These are phyloP conservation scores for Xenoacremonium recifei DNA, from an alignment of 2,329 filamentous ascomycete genomes.

Conservation along the genomic window DNA sequence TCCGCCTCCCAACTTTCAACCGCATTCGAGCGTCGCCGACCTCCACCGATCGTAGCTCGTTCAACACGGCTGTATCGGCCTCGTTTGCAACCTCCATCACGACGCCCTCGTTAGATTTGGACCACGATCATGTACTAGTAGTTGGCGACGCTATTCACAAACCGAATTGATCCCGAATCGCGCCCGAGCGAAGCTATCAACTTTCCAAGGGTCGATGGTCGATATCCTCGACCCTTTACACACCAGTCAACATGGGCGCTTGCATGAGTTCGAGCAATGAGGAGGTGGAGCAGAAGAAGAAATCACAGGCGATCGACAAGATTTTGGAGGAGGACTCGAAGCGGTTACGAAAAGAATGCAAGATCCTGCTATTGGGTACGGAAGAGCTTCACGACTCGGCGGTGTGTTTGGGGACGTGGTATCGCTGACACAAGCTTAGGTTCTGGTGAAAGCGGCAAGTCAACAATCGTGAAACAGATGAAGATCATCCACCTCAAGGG, in stretches of 20 bases:
- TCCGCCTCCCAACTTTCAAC: constrained; percentile 17
- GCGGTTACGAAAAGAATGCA: constrained; percentile 94
- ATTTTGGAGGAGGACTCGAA: constrained; percentile 92
- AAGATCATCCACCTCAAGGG: constrained; percentile 99
- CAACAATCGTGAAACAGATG: constrained; percentile 99
- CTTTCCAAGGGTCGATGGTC: constrained; percentile 11
- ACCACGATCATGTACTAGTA: constrained; percentile 23
- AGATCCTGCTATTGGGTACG: constrained; percentile 91
- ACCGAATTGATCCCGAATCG: constrained; percentile 6
- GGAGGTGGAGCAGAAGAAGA: constrained; percentile 91
- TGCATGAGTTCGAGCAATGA: constrained; percentile 90
- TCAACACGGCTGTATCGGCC: neutral
- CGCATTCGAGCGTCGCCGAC: constrained; percentile 13
- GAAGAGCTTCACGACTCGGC: constrained; percentile 9
- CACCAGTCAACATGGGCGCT: constrained; percentile 69
- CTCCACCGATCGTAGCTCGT: neutral
- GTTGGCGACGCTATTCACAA: constrained; percentile 16
- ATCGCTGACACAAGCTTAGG: constrained; percentile 52
- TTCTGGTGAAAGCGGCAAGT: constrained; percentile 97
- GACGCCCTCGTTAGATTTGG: neutral
- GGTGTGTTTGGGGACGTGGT: constrained; percentile 1
- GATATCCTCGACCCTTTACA: constrained; percentile 15
- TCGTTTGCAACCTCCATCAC: neutral
- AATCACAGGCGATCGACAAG: constrained; percentile 93
- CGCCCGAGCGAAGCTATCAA: constrained; percentile 5